Conservation (phyloP, 225 moss, liverwort and hornwort genomes). For the Sphagnum contortum region DNA sequence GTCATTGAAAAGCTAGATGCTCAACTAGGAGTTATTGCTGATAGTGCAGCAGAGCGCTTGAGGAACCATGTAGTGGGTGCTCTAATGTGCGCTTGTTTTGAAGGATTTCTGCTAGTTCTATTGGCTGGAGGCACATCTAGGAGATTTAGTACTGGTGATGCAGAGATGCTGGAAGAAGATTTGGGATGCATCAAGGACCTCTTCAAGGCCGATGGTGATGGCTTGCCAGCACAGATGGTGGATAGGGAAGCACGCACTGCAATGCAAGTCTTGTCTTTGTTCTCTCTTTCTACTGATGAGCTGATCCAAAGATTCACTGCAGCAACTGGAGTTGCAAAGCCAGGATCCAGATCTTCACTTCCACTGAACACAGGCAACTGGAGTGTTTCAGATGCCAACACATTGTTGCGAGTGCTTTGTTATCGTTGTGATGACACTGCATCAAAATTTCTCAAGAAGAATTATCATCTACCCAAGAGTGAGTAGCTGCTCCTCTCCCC, state of each 20-base stretch:
- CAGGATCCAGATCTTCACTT: slow-evolving; percentile 48
- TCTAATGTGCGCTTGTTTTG: slow-evolving; percentile 88
- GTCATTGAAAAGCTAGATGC: slow-evolving; percentile 61
- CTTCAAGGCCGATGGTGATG: slow-evolving; percentile 88
- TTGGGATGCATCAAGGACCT: slow-evolving; percentile 71
- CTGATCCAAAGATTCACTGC: slow-evolving; percentile 51
- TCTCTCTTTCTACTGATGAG: slow-evolving; percentile 56
- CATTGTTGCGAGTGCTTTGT: slow-evolving; percentile 65
- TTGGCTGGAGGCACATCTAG: slow-evolving; percentile 87
- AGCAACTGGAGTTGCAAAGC: slow-evolving; percentile 37
- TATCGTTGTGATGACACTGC: slow-evolving; percentile 34
- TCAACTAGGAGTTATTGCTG: slow-evolving; percentile 64
- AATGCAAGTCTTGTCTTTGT: slow-evolving; percentile 61
- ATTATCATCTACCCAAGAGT: slow-evolving; percentile 42
- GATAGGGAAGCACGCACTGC: slow-evolving; percentile 47
- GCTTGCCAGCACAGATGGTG: slow-evolving; percentile 59
- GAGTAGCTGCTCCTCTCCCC: background rate
- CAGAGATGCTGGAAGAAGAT: slow-evolving; percentile 72
- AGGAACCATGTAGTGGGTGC: slow-evolving; percentile 69
- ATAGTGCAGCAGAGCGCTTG: slow-evolving; percentile 38
- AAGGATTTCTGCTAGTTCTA: slow-evolving; percentile 76
- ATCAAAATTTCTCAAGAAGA: slow-evolving; percentile 31
- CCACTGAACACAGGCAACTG: slow-evolving; percentile 76
- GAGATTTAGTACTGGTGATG: slow-evolving; percentile 48
- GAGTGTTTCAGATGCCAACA: slow-evolving; percentile 77